These are phyloP conservation scores for Neurospora sp. DNA, from an alignment of 495 filamentous ascomycete species.

Conservation along the genomic window DNA sequence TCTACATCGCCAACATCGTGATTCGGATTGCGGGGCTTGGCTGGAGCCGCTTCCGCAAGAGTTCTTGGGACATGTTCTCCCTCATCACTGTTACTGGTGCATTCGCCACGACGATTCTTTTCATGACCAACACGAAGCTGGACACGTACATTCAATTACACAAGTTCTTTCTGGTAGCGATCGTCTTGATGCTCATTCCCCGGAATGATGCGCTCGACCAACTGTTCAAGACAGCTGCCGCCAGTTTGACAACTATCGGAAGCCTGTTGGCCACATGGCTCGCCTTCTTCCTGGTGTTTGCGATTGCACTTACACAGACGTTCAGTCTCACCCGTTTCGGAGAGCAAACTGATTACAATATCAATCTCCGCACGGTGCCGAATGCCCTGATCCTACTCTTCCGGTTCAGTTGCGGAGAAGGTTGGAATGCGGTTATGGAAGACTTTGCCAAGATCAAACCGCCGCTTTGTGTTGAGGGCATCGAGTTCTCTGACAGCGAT, in stretches of 20 bases:
- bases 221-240: constrained; percentile 98
- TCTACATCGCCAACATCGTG: constrained; percentile 76
- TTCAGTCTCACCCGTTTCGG: constrained; percentile 93
- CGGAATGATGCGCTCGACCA: constrained; percentile 97
- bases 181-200: constrained; percentile 87
- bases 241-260: constrained; percentile 78
- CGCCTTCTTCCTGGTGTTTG: constrained; percentile 90
- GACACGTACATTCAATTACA: constrained; percentile 67
- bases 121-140: constrained; percentile 43
- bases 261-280: constrained; percentile 96
- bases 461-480: constrained; percentile 62
- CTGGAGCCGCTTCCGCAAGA: constrained; percentile 85
- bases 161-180: constrained; percentile 86
- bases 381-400: constrained; percentile 92
- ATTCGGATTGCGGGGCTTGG: constrained; percentile 82
- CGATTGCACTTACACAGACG: constrained; percentile 91
- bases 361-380: constrained; percentile 90
- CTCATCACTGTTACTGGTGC: constrained; percentile 77
- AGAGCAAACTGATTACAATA: constrained; percentile 57
- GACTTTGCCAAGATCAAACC: constrained; percentile 73
- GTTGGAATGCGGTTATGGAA: constrained; percentile 96
- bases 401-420: constrained; percentile 83
- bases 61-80: constrained; percentile 93
- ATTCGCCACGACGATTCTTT: constrained; percentile 62
- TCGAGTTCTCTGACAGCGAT: constrained; percentile 72